Conservation (phyloP, 202 grass and related monocot genomes). For the Dendrocalamus latiflorus region DNA sequence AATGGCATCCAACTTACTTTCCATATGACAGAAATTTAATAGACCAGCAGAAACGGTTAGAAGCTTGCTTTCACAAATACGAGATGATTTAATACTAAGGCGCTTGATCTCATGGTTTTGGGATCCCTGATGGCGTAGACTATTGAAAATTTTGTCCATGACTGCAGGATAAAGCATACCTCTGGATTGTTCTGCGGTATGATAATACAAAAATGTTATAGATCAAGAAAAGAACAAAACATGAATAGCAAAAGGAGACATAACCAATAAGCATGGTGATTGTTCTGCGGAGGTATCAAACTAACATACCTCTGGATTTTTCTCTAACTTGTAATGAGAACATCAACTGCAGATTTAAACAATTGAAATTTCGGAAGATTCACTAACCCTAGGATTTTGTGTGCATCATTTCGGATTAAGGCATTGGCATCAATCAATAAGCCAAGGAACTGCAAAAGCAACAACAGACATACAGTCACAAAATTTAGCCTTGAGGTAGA, state of each 20-base stretch:
- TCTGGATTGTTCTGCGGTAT: too few relatives aligned
- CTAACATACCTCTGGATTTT: conserved; percentile 70
- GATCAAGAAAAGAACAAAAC: neutral
- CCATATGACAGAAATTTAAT: conserved; percentile 61
- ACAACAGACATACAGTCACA: conserved; percentile 8
- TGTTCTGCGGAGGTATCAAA: neutral
- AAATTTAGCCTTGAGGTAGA: conserved; percentile 7
- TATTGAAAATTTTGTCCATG: conserved; percentile 60
- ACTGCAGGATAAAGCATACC: conserved; percentile 39
- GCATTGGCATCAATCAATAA: conserved; percentile 64
- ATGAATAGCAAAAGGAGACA: neutral
- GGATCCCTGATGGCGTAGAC: conserved; percentile 43
- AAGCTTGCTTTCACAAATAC: conserved; percentile 46
- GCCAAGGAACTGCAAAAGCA: conserved; percentile 67
- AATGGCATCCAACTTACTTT: conserved; percentile 49
- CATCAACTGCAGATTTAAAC: conserved; percentile 72
- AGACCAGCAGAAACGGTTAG: conserved; percentile 38
- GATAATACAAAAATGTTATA: neutral
- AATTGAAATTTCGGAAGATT: conserved; percentile 72
- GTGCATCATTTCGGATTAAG: conserved; percentile 45
- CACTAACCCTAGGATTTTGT: conserved; percentile 58
- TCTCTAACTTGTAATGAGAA: conserved; percentile 68
- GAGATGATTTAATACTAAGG: conserved; percentile 58
- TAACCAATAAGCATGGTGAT: neutral
- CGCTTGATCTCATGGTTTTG: conserved; percentile 47